Base-by-base conservation (phyloP, 1,139 yeast species). In the Debaryomyces coudertii region DNA sequence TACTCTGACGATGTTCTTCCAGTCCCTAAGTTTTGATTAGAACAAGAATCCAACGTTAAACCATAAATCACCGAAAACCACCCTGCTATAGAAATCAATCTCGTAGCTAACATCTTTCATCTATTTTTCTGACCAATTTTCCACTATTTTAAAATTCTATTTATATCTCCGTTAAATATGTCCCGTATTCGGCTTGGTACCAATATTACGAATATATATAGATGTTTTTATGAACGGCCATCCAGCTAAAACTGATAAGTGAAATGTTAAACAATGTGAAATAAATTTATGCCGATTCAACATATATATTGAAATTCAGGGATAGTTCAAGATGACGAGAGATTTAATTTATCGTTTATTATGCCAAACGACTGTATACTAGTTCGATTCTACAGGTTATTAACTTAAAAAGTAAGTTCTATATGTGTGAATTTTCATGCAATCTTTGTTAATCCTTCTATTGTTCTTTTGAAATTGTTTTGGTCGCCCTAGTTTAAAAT, bases 11-110 rank as follows among this genome's bases (percentile, higher is more conserved):
- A 54, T 7, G 60, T 47, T 9, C 49, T 49, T 38, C 58, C 59
- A 7, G 68, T 49, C 2, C 62, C 67, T 15, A 64, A 48, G 61
- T 82, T 82, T 24, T 63, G 52, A 11, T 65, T 54, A 3, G 87
- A 77, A 56, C 89, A 83, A 37, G 71, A 58, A 36, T 62, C 58
- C 30, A 62, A 50, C 2, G 54, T 44, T 36, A 64, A 46, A 6
- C 48, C 49, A 7, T 3, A 22, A 0, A 30, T 36, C 34, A 28
- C 31, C 18, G 12, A 37, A 12, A 37, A 1, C 23, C 16, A 28
- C 14, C 16, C 33, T 18, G 28, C 9, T 22, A 31, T 27, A 16
- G 20, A 30, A 16, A 40, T 29, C 36, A 42, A 36, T 28, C 24
- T 36, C 8, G 25, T 20, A n/a, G 29, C n/a, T 14, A 23, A n/a